Percentiles rank a stretch among this genome's conserved stretches.
Conservation (phyloP, 305 asterid genomes). For the Fraxinus albicans region DNA sequence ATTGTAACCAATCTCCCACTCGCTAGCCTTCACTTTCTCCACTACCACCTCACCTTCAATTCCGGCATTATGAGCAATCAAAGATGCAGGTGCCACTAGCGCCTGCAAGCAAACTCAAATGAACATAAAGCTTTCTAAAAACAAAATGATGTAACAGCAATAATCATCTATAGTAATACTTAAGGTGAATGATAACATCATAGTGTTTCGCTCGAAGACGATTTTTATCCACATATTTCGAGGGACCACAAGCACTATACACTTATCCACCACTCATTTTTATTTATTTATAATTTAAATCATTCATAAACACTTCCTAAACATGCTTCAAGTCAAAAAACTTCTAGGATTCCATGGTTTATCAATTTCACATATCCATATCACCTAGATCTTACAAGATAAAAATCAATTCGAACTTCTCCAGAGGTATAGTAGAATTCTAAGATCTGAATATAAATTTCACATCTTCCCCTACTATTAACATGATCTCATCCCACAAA, state of each 20-base stretch:
- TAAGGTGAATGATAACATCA: background rate
- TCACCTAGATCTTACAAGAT: background rate
- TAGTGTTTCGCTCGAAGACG: no score
- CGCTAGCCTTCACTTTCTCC: constrained; percentile 67
- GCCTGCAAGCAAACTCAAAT: constrained; percentile 47
- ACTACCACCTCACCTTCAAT: constrained; percentile 97
- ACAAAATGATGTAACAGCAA: background rate
- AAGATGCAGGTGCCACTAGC: constrained; percentile 69
- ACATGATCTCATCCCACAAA: background rate
- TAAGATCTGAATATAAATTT: no score
- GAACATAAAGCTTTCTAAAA: background rate
- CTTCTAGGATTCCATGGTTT: background rate
- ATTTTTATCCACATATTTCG: no score
- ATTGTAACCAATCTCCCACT: constrained; percentile 90
- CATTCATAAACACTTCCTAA: no score
- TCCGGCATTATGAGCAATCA: constrained; percentile 93
- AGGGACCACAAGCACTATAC: no score
- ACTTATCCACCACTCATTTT: no score
- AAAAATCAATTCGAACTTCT: background rate
- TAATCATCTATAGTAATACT: background rate
- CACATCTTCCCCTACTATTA: background rate
- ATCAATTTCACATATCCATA: background rate
- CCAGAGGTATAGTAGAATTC: background rate
- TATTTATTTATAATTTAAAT: no score
- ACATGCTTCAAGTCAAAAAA: no score